Evolutionary conservation across 2,329 filamentous ascomycete species (phyloP).

Genomic region (Lecanosticta acicola): DNA sequence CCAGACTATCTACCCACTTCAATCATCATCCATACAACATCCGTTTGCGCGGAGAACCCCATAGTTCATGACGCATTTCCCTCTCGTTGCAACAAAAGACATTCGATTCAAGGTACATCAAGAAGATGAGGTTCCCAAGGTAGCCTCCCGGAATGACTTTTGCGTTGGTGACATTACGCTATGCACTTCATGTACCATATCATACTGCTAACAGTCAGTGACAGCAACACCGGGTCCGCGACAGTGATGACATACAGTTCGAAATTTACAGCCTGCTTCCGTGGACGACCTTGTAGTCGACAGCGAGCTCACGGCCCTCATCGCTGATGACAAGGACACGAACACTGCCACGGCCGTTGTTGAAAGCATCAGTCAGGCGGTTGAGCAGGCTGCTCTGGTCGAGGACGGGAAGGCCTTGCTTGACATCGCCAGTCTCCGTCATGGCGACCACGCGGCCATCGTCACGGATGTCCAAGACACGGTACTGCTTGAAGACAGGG

Average conservation of each 20-base stretch:
- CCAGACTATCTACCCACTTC: background rate
- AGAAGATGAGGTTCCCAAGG: conserved; percentile 12
- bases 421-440: conserved; percentile 98
- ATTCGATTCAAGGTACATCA: conserved; percentile 14
- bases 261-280: conserved; percentile 55
- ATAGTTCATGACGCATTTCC: background rate
- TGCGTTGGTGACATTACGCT: conserved; percentile 13
- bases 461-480: conserved; percentile 93
- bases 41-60: background rate
- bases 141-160: conserved; percentile 11
- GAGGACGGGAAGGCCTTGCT: conserved; percentile 87
- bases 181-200: conserved; percentile 15
- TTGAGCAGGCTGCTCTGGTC: conserved; percentile 86
- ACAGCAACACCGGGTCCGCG: too few relatives aligned
- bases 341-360: conserved; percentile 86
- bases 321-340: conserved; percentile 95
- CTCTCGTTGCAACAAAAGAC: background rate
- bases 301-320: conserved; percentile 84
- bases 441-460: conserved; percentile 81
- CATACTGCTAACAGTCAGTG: too few relatives aligned
- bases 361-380: conserved; percentile 77
- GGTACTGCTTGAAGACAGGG: conserved; percentile 99
- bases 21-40: background rate
- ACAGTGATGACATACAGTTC: too few relatives aligned
- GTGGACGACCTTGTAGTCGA: conserved; percentile 99